Conservation (phyloP, 345 rosid genomes). For the Toxicodendron radicans region DNA sequence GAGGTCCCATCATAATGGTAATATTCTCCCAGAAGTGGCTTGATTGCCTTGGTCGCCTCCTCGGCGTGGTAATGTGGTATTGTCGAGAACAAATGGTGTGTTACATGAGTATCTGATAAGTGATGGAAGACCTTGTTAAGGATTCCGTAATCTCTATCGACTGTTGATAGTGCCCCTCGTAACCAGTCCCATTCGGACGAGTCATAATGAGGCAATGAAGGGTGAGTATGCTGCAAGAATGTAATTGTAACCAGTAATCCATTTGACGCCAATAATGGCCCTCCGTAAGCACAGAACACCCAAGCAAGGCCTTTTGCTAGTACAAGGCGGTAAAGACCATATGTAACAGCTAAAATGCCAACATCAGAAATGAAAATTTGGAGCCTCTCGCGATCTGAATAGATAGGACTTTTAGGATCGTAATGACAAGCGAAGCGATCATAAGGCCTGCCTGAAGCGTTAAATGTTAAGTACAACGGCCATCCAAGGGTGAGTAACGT, state of each 20-base stretch:
- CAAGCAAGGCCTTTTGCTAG: slow-evolving; percentile 60
- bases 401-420: slow-evolving; percentile 78
- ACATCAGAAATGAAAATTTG: slow-evolving; percentile 72
- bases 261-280: slow-evolving; percentile 69
- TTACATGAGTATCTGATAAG: slow-evolving; percentile 87
- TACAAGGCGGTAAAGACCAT: slow-evolving; percentile 52
- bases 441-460: slow-evolving; percentile 77
- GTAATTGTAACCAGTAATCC: slow-evolving; percentile 71
- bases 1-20: slow-evolving; percentile 81
- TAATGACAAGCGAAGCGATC: slow-evolving; percentile 74
- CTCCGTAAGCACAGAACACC: slow-evolving; percentile 62
- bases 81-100: slow-evolving; percentile 82
- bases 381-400: slow-evolving; percentile 65
- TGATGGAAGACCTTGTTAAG: slow-evolving; percentile 82
- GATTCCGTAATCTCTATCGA: slow-evolving; percentile 83
- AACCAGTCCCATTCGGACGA: slow-evolving; percentile 92
- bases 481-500: slow-evolving; percentile 71
- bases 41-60: slow-evolving; percentile 90
- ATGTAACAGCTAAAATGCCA: slow-evolving; percentile 57
- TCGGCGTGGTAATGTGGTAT: slow-evolving; percentile 91
- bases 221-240: slow-evolving; percentile 87
- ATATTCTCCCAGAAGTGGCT: slow-evolving; percentile 77
- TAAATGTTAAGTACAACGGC: slow-evolving; percentile 84
- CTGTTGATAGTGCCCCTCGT: slow-evolving; percentile 79
- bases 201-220: slow-evolving; percentile 77